These are phyloP conservation scores for Sporisorium sorghi DNA, from an alignment of 1,284 basidiomycete genomes.

Conservation along the genomic window DNA sequence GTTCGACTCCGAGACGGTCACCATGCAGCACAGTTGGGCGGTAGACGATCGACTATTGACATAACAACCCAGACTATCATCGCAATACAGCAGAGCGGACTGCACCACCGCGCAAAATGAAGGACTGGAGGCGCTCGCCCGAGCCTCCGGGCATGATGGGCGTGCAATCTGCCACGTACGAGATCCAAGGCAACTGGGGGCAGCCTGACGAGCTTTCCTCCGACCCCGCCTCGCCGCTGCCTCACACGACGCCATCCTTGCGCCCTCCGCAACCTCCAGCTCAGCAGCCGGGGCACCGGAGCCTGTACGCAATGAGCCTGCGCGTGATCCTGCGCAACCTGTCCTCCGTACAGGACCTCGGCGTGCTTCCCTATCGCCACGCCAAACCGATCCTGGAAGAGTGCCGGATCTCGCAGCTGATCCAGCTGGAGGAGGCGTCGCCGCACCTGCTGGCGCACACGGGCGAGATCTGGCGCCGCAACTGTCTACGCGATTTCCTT, in stretches of 20 bases:
- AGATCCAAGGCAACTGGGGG: slow-evolving; percentile 34
- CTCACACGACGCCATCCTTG: slow-evolving; percentile 9
- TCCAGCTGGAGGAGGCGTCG: slow-evolving; percentile 55
- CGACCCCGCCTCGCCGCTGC: slow-evolving; percentile 33
- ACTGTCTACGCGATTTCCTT: slow-evolving; percentile 61
- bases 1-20: not conserved
- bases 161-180: slow-evolving; percentile 20
- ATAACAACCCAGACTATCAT: too few relatives aligned
- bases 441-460: slow-evolving; percentile 56
- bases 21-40: slow-evolving; percentile 9
- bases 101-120: slow-evolving; percentile 30
- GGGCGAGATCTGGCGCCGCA: slow-evolving; percentile 59
- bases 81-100: not conserved
- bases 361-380: slow-evolving; percentile 63
- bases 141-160: slow-evolving; percentile 61
- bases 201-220: slow-evolving; percentile 42
- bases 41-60: not conserved
- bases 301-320: slow-evolving; percentile 41
- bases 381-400: slow-evolving; percentile 60
- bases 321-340: slow-evolving; percentile 60
- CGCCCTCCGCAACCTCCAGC: not conserved
- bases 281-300: too few relatives aligned
- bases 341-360: slow-evolving; percentile 58
- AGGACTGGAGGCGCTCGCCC: slow-evolving; percentile 58
- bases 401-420: slow-evolving; percentile 61